Base-by-base conservation (phyloP, 2,329 filamentous ascomycete species). In the Claviceps cyperi region DNA sequence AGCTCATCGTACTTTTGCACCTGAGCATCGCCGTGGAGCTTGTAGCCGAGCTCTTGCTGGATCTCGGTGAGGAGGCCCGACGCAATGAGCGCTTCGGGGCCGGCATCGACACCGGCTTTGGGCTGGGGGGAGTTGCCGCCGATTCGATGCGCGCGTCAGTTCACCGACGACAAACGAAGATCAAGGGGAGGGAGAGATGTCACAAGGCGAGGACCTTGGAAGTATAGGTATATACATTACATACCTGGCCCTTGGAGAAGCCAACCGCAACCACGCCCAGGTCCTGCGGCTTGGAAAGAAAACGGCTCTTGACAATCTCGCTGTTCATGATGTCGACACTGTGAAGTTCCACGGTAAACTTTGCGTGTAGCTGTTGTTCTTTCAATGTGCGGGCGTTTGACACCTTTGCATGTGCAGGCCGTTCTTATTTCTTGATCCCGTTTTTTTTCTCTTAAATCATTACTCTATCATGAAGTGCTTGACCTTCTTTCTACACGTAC, bases 211-310 rank as follows among this genome's bases (percentile, higher is more conserved):
- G n/a, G n/a, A n/a, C n/a, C n/a, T n/a, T n/a, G n/a, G n/a, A n/a
- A n/a, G n/a, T n/a, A n/a, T 4, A 39, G 15, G 21, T 19, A 8
- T 41, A 11, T 11, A 19, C 9, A 15, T 5, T 43, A 60, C 74
- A 59, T 80, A 92, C 89, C 80, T 96, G 92, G 51, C 92, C 92
- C 57, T 91, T 91, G 49, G 89, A 94, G 74, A 97, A 98, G 55
- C 91, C 91, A 38, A 97, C 92, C 47, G 91, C 89, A 38, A 97
- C 88, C 51, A 98, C 78, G 54, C 91, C 92, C 56, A 98, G 76
- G 62, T 97, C 83, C 62, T 86, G 76, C 35, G 81, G 78, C 62
- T 83, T 76, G 55, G 83, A 75, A 58, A 97, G 83, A 72, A 96
- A 97, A 63, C 84, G 89, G 64, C 74, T 75, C 57, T 70, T 65